phyloP scores from a whole-genome alignment of 352 stramenopile genomes.

The Pythium insidiosum region DNA sequence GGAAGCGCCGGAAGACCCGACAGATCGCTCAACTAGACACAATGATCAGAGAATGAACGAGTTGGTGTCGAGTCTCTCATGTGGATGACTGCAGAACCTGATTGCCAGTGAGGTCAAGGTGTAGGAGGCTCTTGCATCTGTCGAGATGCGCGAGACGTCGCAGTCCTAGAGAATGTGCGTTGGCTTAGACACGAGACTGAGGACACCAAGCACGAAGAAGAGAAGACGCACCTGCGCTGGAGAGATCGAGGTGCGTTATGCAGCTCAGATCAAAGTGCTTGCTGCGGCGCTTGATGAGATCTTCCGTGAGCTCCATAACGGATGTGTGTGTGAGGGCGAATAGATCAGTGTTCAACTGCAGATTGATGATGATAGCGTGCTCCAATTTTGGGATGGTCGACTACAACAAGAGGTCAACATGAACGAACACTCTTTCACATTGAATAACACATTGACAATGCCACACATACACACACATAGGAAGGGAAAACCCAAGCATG shows the following conservation, averaged over 20 bases:
- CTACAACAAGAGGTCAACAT: not conserved
- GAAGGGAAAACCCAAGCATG: too few relatives aligned
- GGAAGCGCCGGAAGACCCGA: constrained; percentile 34
- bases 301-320: constrained; percentile 55
- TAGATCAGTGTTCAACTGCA: too few relatives aligned
- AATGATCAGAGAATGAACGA: not conserved
- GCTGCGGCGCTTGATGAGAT: constrained; percentile 62
- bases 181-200: not conserved
- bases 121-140: constrained; percentile 35
- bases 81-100: constrained; percentile 13
- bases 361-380: too few relatives aligned
- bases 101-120: constrained; percentile 54
- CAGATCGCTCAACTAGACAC: constrained; percentile 28
- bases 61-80: not conserved
- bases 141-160: constrained; percentile 27
- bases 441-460: not conserved
- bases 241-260: constrained; percentile 59
- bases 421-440: too few relatives aligned
- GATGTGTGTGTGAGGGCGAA: too few relatives aligned
- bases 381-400: constrained; percentile 1
- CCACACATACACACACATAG: constrained; percentile 1
- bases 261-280: constrained; percentile 70
- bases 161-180: constrained; percentile 10
- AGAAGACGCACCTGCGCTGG: constrained; percentile 16
- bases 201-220: not conserved